Base-by-base conservation (phyloP, 108 stramenopile genomes). In the Cylindrotheca fusiformis region DNA sequence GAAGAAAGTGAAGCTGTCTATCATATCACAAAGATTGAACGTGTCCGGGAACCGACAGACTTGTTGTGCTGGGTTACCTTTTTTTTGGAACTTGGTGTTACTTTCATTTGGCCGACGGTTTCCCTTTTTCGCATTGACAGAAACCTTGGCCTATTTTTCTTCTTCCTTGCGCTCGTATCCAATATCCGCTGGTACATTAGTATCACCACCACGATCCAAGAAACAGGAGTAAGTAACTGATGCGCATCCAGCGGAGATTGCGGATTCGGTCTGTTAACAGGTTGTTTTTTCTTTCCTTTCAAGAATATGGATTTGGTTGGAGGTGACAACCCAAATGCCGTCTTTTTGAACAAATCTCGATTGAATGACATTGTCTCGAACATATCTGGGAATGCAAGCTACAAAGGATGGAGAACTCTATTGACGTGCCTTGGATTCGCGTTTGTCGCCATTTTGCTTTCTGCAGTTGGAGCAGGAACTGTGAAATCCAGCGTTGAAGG, bases 41-140 rank as follows among this genome's bases (percentile, higher is more conserved):
- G 66, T 1, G 63, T 82, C 10, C 72, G 70, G 0, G 52, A 77
- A 46, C 75, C 87, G 20, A 78, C 78, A 14, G 55, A 45, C n/a
- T 52, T 55, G 47, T 72, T 75, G 23, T 85, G 84, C 60, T 83
- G 74, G 53, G 22, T 63, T 4, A 52, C 69, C 33, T 60, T 81
- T 22, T 26, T 52, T 0, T 10, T 83, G 32, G 84, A 88, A 71
- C 31, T 83, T 24, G 8, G 50, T 21, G 49, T 88, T 31, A 54
- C 83, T n/a, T 81, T 81, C 57, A 8, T 83, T 0, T 83, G 68
- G 58, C 87, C 87, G 12, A 47, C 71, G n/a, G 50, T 55, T 6
- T 58, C 55, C 17, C 72, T 87, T 48, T 74, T 78, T 32, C 10
- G 29, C 2, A 57, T 41, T 41, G 50, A 75, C 52, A 55, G 36